Conservation (phyloP, 176 grass and related monocot genomes). For the Triticum dicoccoides region DNA sequence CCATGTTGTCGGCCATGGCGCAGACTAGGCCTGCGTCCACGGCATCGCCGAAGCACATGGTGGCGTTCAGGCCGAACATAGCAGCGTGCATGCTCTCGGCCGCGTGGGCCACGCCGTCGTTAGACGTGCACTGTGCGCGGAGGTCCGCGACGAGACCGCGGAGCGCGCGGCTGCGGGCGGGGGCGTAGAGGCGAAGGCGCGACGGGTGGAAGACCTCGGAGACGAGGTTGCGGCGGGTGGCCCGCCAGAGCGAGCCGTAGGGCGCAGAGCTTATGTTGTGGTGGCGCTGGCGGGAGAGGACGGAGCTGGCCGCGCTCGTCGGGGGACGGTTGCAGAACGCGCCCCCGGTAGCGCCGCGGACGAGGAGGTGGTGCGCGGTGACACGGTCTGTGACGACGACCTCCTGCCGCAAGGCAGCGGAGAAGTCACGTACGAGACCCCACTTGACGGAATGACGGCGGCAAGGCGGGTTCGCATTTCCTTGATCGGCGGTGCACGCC, state of each 20-base stretch:
- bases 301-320: constrained; percentile 1
- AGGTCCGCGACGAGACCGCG: not conserved
- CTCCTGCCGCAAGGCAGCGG: not conserved
- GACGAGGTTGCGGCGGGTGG: constrained; percentile 13
- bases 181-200: not conserved
- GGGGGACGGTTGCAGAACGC: constrained; percentile 6
- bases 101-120: not conserved
- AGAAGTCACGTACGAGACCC: not conserved
- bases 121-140: not conserved
- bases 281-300: constrained; percentile 10
- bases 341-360: not conserved
- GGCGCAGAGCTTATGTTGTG: constrained; percentile 12
- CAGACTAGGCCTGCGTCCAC: not conserved
- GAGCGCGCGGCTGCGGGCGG: not conserved
- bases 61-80: not conserved
- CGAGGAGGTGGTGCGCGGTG: constrained; percentile 1
- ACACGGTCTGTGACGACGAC: not conserved
- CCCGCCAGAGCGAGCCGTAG: constrained; percentile 5
- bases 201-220: constrained; percentile 7
- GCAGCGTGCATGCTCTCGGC: constrained; percentile 14
- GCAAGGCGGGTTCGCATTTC: not conserved
- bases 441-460: not conserved
- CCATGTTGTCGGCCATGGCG: constrained; percentile 5
- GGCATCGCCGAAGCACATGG: constrained; percentile 22
- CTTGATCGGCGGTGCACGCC: not conserved